These are phyloP conservation scores for Asterophora lycoperdoides DNA, from an alignment of 768 basidiomycete genomes.

Conservation along the genomic window DNA sequence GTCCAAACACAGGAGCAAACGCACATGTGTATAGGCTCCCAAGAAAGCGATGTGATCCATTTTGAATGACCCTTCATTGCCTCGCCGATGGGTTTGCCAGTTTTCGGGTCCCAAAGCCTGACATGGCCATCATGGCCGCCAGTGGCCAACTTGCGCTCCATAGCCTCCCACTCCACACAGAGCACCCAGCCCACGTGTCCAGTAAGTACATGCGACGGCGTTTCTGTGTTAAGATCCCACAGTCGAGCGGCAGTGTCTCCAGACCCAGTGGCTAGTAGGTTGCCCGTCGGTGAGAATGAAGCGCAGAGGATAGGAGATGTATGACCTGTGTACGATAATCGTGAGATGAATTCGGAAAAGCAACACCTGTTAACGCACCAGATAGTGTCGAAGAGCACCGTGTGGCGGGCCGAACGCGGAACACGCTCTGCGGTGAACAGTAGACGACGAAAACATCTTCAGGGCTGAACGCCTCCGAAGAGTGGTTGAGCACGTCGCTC, in stretches of 20 bases:
- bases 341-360: background rate
- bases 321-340: slow-evolving; percentile 54
- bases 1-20: slow-evolving; percentile 4
- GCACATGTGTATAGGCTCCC: slow-evolving; percentile 94
- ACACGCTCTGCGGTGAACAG: slow-evolving; percentile 95
- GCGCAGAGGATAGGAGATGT: slow-evolving; percentile 92
- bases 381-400: slow-evolving; percentile 90
- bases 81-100: slow-evolving; percentile 84
- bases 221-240: slow-evolving; percentile 94
- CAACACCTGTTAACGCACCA: slow-evolving; percentile 39
- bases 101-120: slow-evolving; percentile 89
- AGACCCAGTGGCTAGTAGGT: slow-evolving; percentile 87
- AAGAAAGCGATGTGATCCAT: slow-evolving; percentile 92
- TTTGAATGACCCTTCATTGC: slow-evolving; percentile 91
- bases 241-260: slow-evolving; percentile 91
- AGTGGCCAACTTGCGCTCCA: slow-evolving; percentile 86
- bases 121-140: slow-evolving; percentile 95
- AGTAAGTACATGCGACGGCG: slow-evolving; percentile 77
- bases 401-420: slow-evolving; percentile 89
- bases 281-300: slow-evolving; percentile 92
- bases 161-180: slow-evolving; percentile 95
- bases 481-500: slow-evolving; percentile 70
- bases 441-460: slow-evolving; percentile 88
- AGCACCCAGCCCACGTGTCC: slow-evolving; percentile 97
- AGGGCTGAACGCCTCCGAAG: slow-evolving; percentile 66